Conservation (phyloP, 2,329 filamentous ascomycete species). For the Basipetospora sp. region DNA sequence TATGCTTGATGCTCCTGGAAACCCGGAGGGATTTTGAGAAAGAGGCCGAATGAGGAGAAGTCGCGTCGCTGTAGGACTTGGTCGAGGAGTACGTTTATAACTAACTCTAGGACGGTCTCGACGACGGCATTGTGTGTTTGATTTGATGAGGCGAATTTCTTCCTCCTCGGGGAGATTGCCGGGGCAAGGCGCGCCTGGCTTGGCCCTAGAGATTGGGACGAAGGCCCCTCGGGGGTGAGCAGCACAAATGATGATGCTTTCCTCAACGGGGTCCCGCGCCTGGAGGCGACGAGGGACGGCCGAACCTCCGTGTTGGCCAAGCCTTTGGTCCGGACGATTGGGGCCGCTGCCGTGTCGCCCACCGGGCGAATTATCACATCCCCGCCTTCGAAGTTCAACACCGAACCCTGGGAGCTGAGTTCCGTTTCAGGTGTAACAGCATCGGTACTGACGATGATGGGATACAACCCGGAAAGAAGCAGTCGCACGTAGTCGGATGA, state of each 20-base stretch:
- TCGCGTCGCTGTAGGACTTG: slow-evolving; percentile 78
- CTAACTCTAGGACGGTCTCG: slow-evolving; percentile 62
- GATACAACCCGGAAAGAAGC: slow-evolving; percentile 68
- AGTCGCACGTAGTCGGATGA: slow-evolving; percentile 70
- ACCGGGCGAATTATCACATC: slow-evolving; percentile 72
- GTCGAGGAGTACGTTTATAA: slow-evolving; percentile 68
- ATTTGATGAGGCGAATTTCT: slow-evolving; percentile 33
- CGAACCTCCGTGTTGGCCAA: background rate
- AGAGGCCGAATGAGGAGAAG: slow-evolving; percentile 74
- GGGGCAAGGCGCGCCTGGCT: slow-evolving; percentile 49
- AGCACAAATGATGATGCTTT: slow-evolving; percentile 86
- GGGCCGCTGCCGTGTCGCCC: slow-evolving; percentile 43
- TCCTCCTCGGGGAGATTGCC: slow-evolving; percentile 38
- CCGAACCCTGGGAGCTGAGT: slow-evolving; percentile 66
- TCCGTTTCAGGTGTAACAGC: slow-evolving; percentile 71
- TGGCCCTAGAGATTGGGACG: slow-evolving; percentile 16
- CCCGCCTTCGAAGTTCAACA: slow-evolving; percentile 69
- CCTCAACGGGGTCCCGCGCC: slow-evolving; percentile 48
- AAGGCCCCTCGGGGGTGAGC: slow-evolving; percentile 43
- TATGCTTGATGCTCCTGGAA: slow-evolving; percentile 91
- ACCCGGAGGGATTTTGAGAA: slow-evolving; percentile 75
- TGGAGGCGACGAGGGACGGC: slow-evolving; percentile 11
- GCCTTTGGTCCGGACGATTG: slow-evolving; percentile 45
- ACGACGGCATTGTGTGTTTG: slow-evolving; percentile 55
- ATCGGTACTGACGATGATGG: slow-evolving; percentile 75